A percentile compares a stretch with the other conserved stretches of the same genome.
Evolutionary conservation across 208 protist species (phyloP).

Genomic region (Leishmania braziliensis): DNA sequence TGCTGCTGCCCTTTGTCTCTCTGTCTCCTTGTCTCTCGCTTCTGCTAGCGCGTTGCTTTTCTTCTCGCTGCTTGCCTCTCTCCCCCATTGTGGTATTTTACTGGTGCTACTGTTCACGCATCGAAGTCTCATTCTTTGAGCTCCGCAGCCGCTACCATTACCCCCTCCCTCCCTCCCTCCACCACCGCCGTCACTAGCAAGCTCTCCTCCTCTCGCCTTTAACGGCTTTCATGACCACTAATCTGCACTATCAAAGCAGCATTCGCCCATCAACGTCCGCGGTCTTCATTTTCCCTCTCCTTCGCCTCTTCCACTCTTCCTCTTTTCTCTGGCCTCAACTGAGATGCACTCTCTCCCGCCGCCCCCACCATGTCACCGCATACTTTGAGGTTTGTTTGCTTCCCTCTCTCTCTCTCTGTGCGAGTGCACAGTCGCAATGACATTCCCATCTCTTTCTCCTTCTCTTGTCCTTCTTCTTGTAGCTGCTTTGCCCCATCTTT

Average conservation of each 20-base stretch:
- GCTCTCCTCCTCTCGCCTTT: not conserved
- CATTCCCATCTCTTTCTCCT: no score
- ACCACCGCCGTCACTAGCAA: no score
- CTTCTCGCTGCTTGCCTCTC: not conserved
- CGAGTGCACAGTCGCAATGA: no score
- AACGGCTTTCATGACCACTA: not conserved
- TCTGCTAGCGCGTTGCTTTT: not conserved
- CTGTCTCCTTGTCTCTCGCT: not conserved
- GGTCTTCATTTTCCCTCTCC: not conserved
- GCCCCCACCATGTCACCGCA: no score
- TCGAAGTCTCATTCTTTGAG: no score
- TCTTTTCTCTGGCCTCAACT: not conserved
- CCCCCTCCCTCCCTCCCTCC: no score
- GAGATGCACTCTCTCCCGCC: not conserved
- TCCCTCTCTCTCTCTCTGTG: no score
- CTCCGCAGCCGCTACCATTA: no score
- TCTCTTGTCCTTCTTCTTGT: not conserved
- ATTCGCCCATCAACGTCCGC: not conserved
- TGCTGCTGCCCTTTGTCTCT: slow-evolving; percentile 1
- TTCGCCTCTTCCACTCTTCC: not conserved
- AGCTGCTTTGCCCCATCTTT: not conserved
- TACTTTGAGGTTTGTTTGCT: no score
- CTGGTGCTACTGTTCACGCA: not conserved
- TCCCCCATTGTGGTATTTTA: not conserved
- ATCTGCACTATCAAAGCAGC: not conserved